Conservation (phyloP, 768 basidiomycete genomes). For the Cyclocybe aegerita region DNA sequence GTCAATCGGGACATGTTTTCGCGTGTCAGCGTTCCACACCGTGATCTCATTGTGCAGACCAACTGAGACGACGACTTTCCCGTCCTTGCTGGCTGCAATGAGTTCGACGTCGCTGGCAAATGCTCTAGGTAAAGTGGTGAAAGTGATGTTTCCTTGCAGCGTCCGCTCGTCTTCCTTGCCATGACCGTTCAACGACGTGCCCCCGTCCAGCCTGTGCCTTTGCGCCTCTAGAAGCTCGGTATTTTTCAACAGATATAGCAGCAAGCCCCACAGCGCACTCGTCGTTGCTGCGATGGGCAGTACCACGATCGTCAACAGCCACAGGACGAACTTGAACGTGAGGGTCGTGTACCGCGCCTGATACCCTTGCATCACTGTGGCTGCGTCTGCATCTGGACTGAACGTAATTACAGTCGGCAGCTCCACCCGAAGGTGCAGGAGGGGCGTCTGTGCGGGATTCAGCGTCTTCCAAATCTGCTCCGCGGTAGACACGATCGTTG, state of each 20-base stretch:
- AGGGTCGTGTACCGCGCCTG: conserved; percentile 45
- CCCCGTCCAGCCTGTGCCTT: conserved; percentile 52
- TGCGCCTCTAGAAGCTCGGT: conserved; percentile 90
- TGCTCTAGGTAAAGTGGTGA: conserved; percentile 76
- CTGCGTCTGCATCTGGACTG: conserved; percentile 37
- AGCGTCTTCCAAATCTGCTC: conserved; percentile 75
- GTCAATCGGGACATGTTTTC: conserved; percentile 46
- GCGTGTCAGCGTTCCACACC: conserved; percentile 57
- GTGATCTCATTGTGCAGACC: conserved; percentile 78
- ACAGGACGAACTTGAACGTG: conserved; percentile 58
- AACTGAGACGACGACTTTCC: conserved; percentile 65
- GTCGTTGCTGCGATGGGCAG: conserved; percentile 84
- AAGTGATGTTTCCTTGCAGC: conserved; percentile 47
- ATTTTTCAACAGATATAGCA: conserved; percentile 88
- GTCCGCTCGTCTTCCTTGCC: conserved; percentile 22
- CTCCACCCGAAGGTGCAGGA: conserved; percentile 80
- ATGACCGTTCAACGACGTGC: not conserved
- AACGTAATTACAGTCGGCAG: conserved; percentile 77
- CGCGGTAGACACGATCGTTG: conserved; percentile 42
- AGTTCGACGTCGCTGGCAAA: conserved; percentile 84
- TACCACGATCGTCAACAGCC: conserved; percentile 80
- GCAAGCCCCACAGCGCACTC: conserved; percentile 66
- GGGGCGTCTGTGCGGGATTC: conserved; percentile 62
- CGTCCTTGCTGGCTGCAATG: conserved; percentile 67
- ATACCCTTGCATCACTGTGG: conserved; percentile 15